Conservation (phyloP, 768 basidiomycete species). For the Auriscalpium vulgare region DNA sequence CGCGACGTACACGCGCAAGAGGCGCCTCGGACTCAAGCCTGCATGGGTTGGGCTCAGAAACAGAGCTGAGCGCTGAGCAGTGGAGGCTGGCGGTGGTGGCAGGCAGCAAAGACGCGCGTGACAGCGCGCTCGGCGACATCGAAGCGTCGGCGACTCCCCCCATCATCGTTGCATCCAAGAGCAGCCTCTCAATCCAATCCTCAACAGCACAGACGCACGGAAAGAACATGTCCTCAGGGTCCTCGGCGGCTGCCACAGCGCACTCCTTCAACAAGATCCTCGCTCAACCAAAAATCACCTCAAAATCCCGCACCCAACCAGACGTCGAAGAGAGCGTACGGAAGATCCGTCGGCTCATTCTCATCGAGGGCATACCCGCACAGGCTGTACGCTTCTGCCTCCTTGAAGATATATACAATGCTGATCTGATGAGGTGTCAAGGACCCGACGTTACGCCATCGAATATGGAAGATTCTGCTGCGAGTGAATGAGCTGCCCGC, state of each 20-base stretch:
- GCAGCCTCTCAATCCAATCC: too few relatives aligned
- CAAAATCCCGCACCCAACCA: constrained; percentile 53
- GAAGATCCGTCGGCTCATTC: constrained; percentile 78
- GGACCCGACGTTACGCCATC: constrained; percentile 81
- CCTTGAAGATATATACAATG: background rate
- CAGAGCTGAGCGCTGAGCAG: too few relatives aligned
- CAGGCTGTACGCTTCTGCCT: constrained; percentile 42
- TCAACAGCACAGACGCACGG: too few relatives aligned
- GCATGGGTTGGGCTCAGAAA: too few relatives aligned
- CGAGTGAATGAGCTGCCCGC: constrained; percentile 74
- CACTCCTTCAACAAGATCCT: constrained; percentile 80
- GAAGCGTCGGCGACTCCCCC: too few relatives aligned
- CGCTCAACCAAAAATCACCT: constrained; percentile 55
- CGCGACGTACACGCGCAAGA: too few relatives aligned
- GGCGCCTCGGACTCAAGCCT: too few relatives aligned
- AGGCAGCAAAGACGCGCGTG: too few relatives aligned
- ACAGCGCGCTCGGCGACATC: too few relatives aligned
- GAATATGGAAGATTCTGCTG: constrained; percentile 92
- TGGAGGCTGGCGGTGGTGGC: too few relatives aligned
- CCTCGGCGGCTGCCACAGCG: constrained; percentile 32
- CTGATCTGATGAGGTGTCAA: constrained; percentile 19
- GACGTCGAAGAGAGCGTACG: constrained; percentile 80
- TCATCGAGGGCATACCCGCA: constrained; percentile 87
- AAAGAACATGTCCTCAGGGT: constrained; percentile 9
- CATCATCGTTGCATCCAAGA: too few relatives aligned